A percentile compares a stretch with the other conserved stretches of the same genome.
These are phyloP conservation scores for Lactifluus hygrophoroides DNA, from an alignment of 768 basidiomycete genomes.

Conservation along the genomic window DNA sequence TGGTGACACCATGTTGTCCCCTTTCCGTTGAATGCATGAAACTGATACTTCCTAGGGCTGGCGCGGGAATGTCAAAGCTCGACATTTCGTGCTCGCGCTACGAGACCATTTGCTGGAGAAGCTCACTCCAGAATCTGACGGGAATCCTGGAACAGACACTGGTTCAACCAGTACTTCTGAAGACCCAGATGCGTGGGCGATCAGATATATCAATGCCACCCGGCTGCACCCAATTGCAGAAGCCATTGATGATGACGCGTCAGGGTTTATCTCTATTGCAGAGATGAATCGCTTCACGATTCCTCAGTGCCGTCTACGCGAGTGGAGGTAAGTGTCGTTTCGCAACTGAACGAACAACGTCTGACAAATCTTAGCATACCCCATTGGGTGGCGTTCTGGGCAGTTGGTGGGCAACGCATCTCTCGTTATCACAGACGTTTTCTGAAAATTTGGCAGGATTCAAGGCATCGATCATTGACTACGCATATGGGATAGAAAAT, in stretches of 20 bases:
- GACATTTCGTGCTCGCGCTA: constrained; percentile 23
- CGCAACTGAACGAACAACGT: neutral
- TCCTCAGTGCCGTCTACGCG: constrained; percentile 19
- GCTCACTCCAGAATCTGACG: neutral
- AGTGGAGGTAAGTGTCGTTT: constrained; percentile 24
- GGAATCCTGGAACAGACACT: neutral
- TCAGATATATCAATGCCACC: constrained; percentile 16
- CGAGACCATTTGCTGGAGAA: constrained; percentile 27
- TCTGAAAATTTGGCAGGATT: neutral
- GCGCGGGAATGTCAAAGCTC: no score
- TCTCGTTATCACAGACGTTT: neutral
- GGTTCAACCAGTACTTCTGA: constrained; percentile 15
- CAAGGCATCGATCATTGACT: constrained; percentile 9
- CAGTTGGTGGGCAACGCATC: constrained; percentile 8
- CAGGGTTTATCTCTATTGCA: constrained; percentile 27
- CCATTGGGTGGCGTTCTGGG: constrained; percentile 29
- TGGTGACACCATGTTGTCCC: constrained; percentile 14
- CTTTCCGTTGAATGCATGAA: neutral
- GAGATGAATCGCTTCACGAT: constrained; percentile 1
- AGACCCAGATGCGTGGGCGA: constrained; percentile 23
- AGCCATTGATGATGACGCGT: no score
- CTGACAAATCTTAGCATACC: constrained; percentile 18
- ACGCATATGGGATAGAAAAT: constrained; percentile 8
- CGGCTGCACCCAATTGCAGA: constrained; percentile 25
- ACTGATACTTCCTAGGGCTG: constrained; percentile 10